Percentiles rank a stretch among this genome's conserved stretches.
These are phyloP conservation scores for Sodiomyces alkalinus DNA, from an alignment of 2,329 filamentous ascomycete species.

Conservation along the genomic window DNA sequence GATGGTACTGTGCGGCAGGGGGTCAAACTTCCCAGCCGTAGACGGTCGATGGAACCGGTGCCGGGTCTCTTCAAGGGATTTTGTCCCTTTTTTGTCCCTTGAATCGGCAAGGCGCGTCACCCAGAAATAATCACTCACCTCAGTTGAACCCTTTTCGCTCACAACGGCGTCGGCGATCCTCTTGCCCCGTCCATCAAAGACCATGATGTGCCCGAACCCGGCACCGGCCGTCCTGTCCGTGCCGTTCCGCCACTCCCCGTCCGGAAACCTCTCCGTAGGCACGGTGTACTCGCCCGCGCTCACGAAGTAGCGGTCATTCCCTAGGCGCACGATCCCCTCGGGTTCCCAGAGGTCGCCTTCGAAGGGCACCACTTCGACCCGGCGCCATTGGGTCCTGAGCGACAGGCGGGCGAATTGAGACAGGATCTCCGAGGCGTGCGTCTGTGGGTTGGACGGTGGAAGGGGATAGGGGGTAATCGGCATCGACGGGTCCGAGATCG, in stretches of 20 bases:
- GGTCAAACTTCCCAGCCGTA: conserved; percentile 7
- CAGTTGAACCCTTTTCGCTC: conserved; percentile 15
- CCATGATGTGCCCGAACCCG: conserved; percentile 27
- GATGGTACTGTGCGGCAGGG: conserved; percentile 30
- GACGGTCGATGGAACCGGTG: too few species aligned
- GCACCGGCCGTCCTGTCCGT: conserved; percentile 29
- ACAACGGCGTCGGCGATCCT: conserved; percentile 28
- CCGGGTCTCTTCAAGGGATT: conserved; percentile 3
- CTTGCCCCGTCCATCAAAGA: conserved; percentile 25
- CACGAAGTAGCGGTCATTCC: conserved; percentile 26
- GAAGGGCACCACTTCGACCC: conserved; percentile 23
- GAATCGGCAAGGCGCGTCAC: not conserved
- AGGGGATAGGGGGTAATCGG: conserved; percentile 18
- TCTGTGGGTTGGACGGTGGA: conserved; percentile 17
- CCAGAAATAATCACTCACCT: conserved; percentile 3
- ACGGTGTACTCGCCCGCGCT: conserved; percentile 27
- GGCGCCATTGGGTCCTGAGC: conserved; percentile 25
- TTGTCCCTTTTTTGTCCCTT: not conserved
- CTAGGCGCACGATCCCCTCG: conserved; percentile 29
- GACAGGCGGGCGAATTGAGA: conserved; percentile 17
- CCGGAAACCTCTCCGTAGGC: conserved; percentile 20
- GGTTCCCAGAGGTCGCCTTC: conserved; percentile 31
- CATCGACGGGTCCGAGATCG: conserved; percentile 12
- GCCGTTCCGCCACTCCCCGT: conserved; percentile 28
- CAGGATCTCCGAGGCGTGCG: conserved; percentile 20